phyloP scores from a whole-genome alignment of 2,329 filamentous ascomycete species.

The Talaromyces sp. region DNA sequence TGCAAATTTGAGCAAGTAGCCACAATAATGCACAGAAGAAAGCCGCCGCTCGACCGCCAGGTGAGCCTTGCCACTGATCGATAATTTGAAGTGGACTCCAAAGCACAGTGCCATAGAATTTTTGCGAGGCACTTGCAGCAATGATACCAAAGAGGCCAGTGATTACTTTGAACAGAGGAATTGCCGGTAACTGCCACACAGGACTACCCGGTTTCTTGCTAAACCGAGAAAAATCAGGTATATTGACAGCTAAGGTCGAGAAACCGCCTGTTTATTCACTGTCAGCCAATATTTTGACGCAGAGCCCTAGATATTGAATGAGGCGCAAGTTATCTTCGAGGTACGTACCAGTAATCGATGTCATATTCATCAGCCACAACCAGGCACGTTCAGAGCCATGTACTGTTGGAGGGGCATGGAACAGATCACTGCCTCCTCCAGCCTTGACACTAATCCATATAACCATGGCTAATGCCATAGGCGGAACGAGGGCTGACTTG shows the following conservation, averaged over 20 bases:
- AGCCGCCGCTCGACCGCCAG: constrained; percentile 12
- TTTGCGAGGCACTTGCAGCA: constrained; percentile 15
- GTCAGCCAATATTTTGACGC: not conserved
- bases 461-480: constrained; percentile 23
- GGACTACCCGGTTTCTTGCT: constrained; percentile 26
- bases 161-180: constrained; percentile 43
- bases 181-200: constrained; percentile 43
- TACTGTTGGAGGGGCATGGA: constrained; percentile 19
- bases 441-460: constrained; percentile 22
- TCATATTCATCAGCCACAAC: constrained; percentile 22
- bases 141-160: constrained; percentile 38
- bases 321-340: not conserved
- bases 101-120: constrained; percentile 11
- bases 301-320: not conserved
- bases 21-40: constrained; percentile 15
- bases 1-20: constrained; percentile 15
- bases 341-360: constrained; percentile 19
- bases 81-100: constrained; percentile 15
- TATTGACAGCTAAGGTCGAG: constrained; percentile 36
- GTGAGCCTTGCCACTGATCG: constrained; percentile 10
- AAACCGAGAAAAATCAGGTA: constrained; percentile 38
- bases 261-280: constrained; percentile 23
- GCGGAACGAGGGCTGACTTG: constrained; percentile 23
- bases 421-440: constrained; percentile 19
- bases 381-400: constrained; percentile 20